Conservation (phyloP, 768 basidiomycete species). For the Floccularia luteovirens region DNA sequence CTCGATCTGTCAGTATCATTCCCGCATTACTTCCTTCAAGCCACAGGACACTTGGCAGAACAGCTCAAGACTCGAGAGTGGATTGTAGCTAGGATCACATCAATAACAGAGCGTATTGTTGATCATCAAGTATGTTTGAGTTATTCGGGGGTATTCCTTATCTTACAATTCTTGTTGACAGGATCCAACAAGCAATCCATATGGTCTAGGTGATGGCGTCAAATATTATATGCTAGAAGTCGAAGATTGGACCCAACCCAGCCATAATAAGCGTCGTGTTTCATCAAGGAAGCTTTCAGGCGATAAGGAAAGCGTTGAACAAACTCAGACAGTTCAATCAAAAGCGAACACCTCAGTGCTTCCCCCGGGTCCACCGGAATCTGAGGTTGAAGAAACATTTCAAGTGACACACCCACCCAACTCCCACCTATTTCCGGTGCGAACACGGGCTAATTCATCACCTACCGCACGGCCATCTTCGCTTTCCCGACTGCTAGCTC, state of each 20-base stretch:
- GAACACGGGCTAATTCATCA: conserved; percentile 59
- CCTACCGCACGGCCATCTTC: conserved; percentile 71
- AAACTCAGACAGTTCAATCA: conserved; percentile 15
- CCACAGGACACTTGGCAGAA: conserved; percentile 79
- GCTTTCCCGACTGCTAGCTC: conserved; percentile 70
- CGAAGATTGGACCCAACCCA: conserved; percentile 86
- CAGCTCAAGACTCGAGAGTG: conserved; percentile 89
- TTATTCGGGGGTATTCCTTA: conserved; percentile 2
- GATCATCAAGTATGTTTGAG: conserved; percentile 55
- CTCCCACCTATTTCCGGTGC: conserved; percentile 57
- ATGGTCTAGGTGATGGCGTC: conserved; percentile 78
- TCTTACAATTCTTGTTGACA: conserved; percentile 17
- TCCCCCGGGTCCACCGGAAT: conserved; percentile 56
- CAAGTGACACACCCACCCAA: conserved; percentile 57
- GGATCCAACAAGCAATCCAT: conserved; percentile 86
- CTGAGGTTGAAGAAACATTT: conserved; percentile 71
- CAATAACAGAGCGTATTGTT: conserved; percentile 79
- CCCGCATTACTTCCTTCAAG: conserved; percentile 95
- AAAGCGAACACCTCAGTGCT: conserved; percentile 29
- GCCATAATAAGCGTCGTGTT: conserved; percentile 51
- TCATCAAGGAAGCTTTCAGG: conserved; percentile 42
- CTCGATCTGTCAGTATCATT: conserved; percentile 65
- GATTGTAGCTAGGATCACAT: conserved; percentile 91
- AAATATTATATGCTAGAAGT: conserved; percentile 94
- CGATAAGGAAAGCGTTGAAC: conserved; percentile 30